Evolutionary conservation across 768 basidiomycete genomes (phyloP), one percentile per base, ranked within the genome.

Genomic region (Epithele typhae): DNA sequence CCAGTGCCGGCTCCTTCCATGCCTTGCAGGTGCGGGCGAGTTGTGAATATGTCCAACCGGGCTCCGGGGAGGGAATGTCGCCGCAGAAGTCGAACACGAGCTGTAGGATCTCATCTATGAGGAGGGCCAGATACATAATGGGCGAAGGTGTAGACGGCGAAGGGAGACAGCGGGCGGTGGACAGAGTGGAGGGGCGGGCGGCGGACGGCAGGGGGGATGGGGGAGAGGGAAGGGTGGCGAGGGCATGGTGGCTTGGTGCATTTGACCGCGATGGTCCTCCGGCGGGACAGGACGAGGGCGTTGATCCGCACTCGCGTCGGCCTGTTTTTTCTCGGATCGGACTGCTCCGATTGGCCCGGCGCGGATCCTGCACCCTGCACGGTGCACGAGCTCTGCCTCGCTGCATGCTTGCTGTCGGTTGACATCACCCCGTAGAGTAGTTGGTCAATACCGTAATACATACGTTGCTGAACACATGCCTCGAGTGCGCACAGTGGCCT

Each of bases 21-120:
- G 62, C 56, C 34, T 43, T 53, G 40, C 60, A 61, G 37, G 52
- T 57, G n/a, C 57, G 45, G 5, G 62, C 60, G 15, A 64, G 51
- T 44, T 58, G 59, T 35, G 41, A 43, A 8, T 57, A 49, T 5
- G 57, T 54, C 48, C 48, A 46, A 23, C 46, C 24, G 17, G 51
- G 34, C 46, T 45, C 32, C 17, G 33, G 15, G 0, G 37, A 8
- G 19, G 46, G 21, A 5, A 40, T 34, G 10, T 51, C 52, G n/a
- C 48, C 24, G 40, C 61, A 62, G 17, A 48, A 23, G 36, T 61
- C 62, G 27, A 64, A 52, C 4, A 64, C 46, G 14, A 51, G 45
- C 40, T 58, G 44, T 8, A 64, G 37, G 25, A 64, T 40, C 40
- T 64, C 62, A 51, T 64, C 62, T 25, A 64, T 60, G 40, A 60